Base-by-base conservation (phyloP, 2,329 filamentous ascomycete species). In the Neofusicoccum umdonicola region DNA sequence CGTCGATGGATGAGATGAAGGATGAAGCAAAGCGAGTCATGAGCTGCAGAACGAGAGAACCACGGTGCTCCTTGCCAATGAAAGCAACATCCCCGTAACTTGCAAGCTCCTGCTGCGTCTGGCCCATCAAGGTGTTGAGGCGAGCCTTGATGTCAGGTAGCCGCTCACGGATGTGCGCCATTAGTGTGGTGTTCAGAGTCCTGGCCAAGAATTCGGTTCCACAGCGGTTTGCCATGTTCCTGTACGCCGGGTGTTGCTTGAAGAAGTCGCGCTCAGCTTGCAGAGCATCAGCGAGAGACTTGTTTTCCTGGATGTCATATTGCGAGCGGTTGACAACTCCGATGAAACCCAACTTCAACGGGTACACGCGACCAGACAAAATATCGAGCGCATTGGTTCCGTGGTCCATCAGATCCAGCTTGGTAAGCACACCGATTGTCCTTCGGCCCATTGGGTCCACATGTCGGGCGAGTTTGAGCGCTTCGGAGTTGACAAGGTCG, bases 51-150 rank as follows among this genome's bases (percentile, higher is more conserved):
- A 99, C 97, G 68, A 99, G 85, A 34, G 94, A 97, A 37, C 95
- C 95, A 58, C 94, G 87, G 76, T 99, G 95, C 77, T 98, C 95
- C 77, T 97, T 97, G 71, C 95, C 95, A 68, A 91, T 96, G 76
- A 99, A 99, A 71, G 96, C 91, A 82, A 95, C 96, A 76, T 98
- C 96, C 42, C 95, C 95, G 75, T 99, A 99, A 78, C 94, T 97
- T 48, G 95, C 95, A 65, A 99, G 85, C 78, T 99, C 95, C 81
- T 99, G 95, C 76, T 99, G 95, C 56, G 95, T 98, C 79, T 99
- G 95, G n/a, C 95, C 95, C 95, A 99, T 99, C 60, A 99, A 82
- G 0, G 95, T 99, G 78, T 99, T 99, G 67, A 99, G 84, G 63
- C 95, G 89, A 57, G 95, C 95, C 80, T 99, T 99, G 82, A 99